Evolutionary conservation across 1,284 basidiomycete species (phyloP).

Genomic region (Ganoderma sp.): DNA sequence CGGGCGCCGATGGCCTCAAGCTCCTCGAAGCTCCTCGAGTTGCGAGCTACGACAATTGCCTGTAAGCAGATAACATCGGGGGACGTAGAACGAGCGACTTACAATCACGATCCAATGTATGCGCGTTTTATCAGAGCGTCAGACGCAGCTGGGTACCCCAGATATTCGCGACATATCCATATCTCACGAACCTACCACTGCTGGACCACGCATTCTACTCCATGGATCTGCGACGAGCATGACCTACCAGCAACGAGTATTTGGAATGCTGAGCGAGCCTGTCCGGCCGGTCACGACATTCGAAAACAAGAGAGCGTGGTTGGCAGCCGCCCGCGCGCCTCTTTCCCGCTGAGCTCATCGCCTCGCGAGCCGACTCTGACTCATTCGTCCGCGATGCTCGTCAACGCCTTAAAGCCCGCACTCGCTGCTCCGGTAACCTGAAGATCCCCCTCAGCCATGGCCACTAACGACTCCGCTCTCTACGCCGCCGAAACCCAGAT

Average conservation of each 20-base stretch:
- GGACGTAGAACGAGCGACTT: too few species aligned
- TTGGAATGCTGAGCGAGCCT: constrained; percentile 34
- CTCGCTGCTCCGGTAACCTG: constrained; percentile 32
- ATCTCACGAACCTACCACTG: too few species aligned
- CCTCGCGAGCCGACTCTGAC: constrained; percentile 21
- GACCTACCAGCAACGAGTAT: constrained; percentile 19
- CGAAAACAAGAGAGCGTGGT: constrained; percentile 23
- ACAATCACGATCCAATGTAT: too few species aligned
- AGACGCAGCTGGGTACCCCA: too few species aligned
- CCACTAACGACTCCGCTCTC: constrained; percentile 33
- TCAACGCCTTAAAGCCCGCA: constrained; percentile 26
- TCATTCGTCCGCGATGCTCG: constrained; percentile 30
- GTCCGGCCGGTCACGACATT: constrained; percentile 14
- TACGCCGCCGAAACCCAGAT: constrained; percentile 67
- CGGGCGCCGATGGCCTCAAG: too few species aligned
- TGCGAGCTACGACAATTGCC: too few species aligned
- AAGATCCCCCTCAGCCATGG: background rate
- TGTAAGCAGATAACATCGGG: too few species aligned
- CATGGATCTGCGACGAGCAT: constrained; percentile 1
- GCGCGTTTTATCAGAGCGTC: too few species aligned
- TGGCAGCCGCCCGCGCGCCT: constrained; percentile 14
- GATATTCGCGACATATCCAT: too few species aligned
- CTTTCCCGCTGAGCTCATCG: constrained; percentile 12
- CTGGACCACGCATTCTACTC: too few species aligned
- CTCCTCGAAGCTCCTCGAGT: too few species aligned